Percentiles rank a stretch among this genome's conserved stretches.
These are phyloP conservation scores for Saposhnikovia divaricata DNA, from an alignment of 129 eudicot genomes.

Conservation along the genomic window DNA sequence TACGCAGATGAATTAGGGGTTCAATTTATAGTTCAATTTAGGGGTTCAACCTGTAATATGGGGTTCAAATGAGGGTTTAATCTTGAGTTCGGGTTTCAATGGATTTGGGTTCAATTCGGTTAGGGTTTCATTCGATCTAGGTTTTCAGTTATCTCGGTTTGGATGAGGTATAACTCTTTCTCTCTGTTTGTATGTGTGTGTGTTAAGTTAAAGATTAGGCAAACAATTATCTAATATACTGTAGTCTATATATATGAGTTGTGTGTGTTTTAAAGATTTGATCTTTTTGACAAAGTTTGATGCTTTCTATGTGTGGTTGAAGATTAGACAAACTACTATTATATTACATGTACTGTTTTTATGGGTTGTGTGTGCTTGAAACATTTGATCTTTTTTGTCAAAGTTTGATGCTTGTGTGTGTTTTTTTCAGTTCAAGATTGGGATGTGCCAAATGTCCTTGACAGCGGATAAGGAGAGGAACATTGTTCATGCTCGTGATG, in stretches of 20 bases:
- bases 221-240: background rate
- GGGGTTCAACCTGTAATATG: too few relatives aligned
- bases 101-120: too few relatives aligned
- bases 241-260: background rate
- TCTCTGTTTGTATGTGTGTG: slow-evolving; percentile 21
- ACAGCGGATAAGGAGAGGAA: slow-evolving; percentile 82
- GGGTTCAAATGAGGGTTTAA: too few relatives aligned
- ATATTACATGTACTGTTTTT: too few relatives aligned
- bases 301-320: background rate
- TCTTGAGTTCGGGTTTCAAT: too few relatives aligned
- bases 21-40: too few relatives aligned
- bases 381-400: background rate
- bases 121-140: too few relatives aligned
- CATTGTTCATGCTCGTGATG: slow-evolving; percentile 25
- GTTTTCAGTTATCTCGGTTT: too few relatives aligned
- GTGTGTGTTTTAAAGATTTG: background rate
- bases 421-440: slow-evolving; percentile 72
- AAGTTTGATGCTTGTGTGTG: background rate
- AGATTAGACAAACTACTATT: background rate
- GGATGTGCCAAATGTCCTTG: slow-evolving; percentile 73
- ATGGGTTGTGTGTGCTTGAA: background rate
- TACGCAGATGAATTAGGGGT: too few relatives aligned
- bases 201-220: background rate
- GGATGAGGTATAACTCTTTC: too few relatives aligned
- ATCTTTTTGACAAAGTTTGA: background rate